phyloP scores from a whole-genome alignment of 805 yeast species.

The Candida silvatica region DNA sequence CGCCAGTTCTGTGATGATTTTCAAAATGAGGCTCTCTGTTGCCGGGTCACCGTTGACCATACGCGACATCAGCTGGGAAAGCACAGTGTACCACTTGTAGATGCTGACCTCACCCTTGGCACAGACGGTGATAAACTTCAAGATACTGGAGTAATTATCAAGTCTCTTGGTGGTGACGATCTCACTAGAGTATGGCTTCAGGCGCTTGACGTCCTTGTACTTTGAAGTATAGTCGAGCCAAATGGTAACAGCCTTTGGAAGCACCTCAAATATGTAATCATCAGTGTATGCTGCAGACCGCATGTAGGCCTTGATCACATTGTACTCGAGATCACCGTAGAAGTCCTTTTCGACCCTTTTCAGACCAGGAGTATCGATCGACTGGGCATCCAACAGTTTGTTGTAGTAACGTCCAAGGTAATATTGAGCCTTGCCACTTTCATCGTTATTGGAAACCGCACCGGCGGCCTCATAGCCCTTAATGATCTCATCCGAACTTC shows the following conservation, averaged over 20 bases:
- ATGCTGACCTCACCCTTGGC: conserved; percentile 36
- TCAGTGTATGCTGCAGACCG: conserved; percentile 55
- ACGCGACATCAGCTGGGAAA: conserved; percentile 81
- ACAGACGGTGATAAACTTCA: conserved; percentile 36
- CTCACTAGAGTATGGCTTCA: conserved; percentile 19
- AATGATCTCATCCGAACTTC: conserved; percentile 65
- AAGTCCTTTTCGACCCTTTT: conserved; percentile 22
- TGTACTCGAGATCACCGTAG: conserved; percentile 45
- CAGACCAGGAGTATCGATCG: conserved; percentile 19
- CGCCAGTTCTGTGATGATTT: conserved; percentile 51
- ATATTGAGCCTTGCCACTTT: conserved; percentile 63
- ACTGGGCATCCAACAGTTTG: conserved; percentile 63
- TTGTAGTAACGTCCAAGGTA: conserved; percentile 73
- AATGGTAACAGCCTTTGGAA: conserved; percentile 82
- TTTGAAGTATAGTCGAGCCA: conserved; percentile 75
- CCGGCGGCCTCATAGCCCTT: conserved; percentile 56
- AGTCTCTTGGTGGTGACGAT: conserved; percentile 22
- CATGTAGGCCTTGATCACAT: conserved; percentile 47
- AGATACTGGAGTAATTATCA: conserved; percentile 35
- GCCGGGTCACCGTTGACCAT: conserved; percentile 52
- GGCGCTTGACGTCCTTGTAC: conserved; percentile 19
- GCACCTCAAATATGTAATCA: conserved; percentile 65
- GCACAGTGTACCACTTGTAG: conserved; percentile 69
- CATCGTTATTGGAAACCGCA: conserved; percentile 31
- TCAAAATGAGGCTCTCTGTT: conserved; percentile 46